Evolutionary conservation across 2,329 filamentous ascomycete genomes (phyloP).

Genomic region (Decorospora gaudefroyi): DNA sequence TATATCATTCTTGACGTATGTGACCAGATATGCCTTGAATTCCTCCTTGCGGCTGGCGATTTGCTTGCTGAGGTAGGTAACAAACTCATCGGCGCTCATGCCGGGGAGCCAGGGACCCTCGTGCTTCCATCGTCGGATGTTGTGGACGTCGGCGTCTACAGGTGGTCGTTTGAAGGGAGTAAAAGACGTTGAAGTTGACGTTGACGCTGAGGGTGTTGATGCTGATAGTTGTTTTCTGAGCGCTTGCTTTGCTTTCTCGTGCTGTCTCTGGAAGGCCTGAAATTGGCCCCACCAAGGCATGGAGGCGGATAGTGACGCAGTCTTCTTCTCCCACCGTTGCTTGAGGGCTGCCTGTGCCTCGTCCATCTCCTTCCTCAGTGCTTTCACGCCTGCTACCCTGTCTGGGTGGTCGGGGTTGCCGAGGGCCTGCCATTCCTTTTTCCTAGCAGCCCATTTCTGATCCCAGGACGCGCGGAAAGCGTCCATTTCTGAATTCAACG

Average conservation of each 20-base stretch:
- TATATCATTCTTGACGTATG: conserved; percentile 43
- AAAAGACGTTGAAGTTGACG: conserved; percentile 26
- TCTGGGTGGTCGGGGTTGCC: not conserved
- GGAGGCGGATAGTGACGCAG: not conserved
- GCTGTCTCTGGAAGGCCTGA: conserved; percentile 6
- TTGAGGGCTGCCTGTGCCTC: not conserved
- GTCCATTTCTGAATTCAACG: not conserved
- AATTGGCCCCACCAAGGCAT: conserved; percentile 9
- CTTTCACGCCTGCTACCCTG: not conserved
- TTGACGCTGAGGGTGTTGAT: conserved; percentile 27
- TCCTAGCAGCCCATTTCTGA: not conserved
- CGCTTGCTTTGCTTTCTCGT: conserved; percentile 4
- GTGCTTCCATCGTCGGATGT: conserved; percentile 58
- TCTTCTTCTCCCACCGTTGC: not conserved
- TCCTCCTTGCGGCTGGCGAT: conserved; percentile 46
- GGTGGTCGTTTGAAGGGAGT: conserved; percentile 29
- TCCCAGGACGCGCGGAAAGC: not conserved
- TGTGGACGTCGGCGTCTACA: conserved; percentile 30
- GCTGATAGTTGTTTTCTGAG: conserved; percentile 15
- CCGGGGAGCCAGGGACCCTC: conserved; percentile 63
- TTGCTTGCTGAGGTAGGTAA: conserved; percentile 53
- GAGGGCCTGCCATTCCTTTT: conserved; percentile 1
- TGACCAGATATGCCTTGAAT: conserved; percentile 38
- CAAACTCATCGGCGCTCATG: conserved; percentile 61
- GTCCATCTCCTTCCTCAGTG: not conserved